Evolutionary conservation across 78 protist genomes (phyloP).

Genomic region (Dictyostelium purpureum): DNA sequence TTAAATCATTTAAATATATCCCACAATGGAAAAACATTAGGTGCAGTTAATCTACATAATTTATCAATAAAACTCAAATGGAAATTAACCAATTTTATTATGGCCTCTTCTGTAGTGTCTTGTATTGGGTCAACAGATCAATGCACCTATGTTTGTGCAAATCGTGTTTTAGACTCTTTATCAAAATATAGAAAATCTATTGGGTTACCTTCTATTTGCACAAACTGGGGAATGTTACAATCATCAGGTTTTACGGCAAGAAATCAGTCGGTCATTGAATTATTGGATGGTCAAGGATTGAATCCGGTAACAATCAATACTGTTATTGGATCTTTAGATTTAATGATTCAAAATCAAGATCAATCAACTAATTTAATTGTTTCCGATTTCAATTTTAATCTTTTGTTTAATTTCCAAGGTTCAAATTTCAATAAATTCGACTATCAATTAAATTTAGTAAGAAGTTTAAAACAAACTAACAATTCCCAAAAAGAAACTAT

Average conservation of each 20-base stretch:
- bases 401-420: not conserved
- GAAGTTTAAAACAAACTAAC: not conserved
- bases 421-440: too few relatives aligned
- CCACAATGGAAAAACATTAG: conserved; percentile 65
- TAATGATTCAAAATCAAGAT: not conserved
- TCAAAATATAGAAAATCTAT: conserved; percentile 31
- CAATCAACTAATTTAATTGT: not conserved
- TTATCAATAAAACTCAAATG: not conserved
- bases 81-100: conserved; percentile 29
- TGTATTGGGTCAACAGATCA: conserved; percentile 63
- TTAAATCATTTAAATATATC: not conserved
- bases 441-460: not conserved
- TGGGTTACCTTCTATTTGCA: conserved; percentile 40
- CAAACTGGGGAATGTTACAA: conserved; percentile 67
- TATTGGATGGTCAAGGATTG: not conserved
- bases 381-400: not conserved
- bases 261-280: not conserved
- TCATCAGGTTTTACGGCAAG: conserved; percentile 19
- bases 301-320: not conserved
- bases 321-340: not conserved
- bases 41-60: conserved; percentile 73
- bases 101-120: conserved; percentile 51
- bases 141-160: conserved; percentile 82
- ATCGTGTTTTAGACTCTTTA: conserved; percentile 76
- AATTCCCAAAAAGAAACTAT: not conserved